These are phyloP conservation scores for Chrysoporthe austroafricana DNA, from an alignment of 2,329 filamentous ascomycete genomes.

Conservation along the genomic window DNA sequence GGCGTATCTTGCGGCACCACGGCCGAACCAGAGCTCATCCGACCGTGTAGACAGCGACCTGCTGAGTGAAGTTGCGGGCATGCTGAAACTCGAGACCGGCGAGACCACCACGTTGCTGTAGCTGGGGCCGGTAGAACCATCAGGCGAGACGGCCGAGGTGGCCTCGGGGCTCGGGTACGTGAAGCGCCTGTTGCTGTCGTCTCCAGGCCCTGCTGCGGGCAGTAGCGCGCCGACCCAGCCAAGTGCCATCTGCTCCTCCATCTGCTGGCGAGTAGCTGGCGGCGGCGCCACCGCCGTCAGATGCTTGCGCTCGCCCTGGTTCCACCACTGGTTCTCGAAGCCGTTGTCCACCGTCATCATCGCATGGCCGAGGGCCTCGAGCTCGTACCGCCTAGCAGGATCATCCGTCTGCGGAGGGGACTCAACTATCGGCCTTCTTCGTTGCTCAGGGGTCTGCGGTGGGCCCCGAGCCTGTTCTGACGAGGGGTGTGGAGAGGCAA, in stretches of 20 bases:
- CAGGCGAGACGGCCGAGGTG: conserved; percentile 31
- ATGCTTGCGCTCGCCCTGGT: conserved; percentile 44
- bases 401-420: conserved; percentile 36
- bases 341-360: conserved; percentile 63
- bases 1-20: conserved; percentile 28
- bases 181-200: conserved; percentile 30
- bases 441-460: neutral
- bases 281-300: conserved; percentile 31
- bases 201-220: conserved; percentile 21
- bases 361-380: conserved; percentile 54
- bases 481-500: conserved; percentile 9
- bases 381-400: conserved; percentile 43
- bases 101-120: conserved; percentile 41
- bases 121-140: conserved; percentile 12
- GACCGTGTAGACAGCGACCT: conserved; percentile 46
- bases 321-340: conserved; percentile 63
- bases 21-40: conserved; percentile 44
- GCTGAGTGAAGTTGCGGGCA: conserved; percentile 36
- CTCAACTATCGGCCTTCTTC: conserved; percentile 31
- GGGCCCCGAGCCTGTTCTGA: neutral
- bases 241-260: conserved; percentile 31
- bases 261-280: conserved; percentile 33
- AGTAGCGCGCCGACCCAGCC: conserved; percentile 37
- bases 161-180: conserved; percentile 35
- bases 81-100: conserved; percentile 41